Evolutionary conservation across 768 basidiomycete genomes (phyloP), one percentile per base, ranked within the genome.

Genomic region (Mycena amicta): DNA sequence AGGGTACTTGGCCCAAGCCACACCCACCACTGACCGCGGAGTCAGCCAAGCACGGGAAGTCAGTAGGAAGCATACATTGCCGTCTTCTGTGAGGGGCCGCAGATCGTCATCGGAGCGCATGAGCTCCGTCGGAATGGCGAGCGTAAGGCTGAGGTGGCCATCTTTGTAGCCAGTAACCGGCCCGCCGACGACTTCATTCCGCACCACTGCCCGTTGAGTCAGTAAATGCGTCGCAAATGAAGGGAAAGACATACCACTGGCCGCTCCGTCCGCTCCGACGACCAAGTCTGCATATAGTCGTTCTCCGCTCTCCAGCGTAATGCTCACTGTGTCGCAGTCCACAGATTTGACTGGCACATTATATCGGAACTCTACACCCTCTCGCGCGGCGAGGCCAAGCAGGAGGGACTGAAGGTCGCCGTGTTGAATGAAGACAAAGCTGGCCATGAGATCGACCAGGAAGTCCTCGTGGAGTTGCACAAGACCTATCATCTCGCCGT

Each of bases 261-360:
- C 67, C 41, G 72, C 73, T 5, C 87, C 87, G 67, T 88, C 87
- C 3, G 87, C 86, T 29, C 82, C 86, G 20, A 88, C 75, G 52
- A 88, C 71, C 27, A 86, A 69, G 66, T 88, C 84, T 16, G 80
- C 81, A 16, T 62, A 64, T 8, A 85, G 54, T 13, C 65, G 71
- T 51, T 78, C 73, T 18, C 83, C 84, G 31, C 68, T 73, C 23
- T 76, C 75, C 31, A 79, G 65, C 1, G 67, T 72, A 4, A 82
- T 75, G 46, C 70, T 67, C 11, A 76, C 72, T 27, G 68, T 57
- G 20, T 71, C 59, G 20, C 67, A 56, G 23, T 76, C 71, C 31
- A 75, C 72, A 2, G 64, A 52, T 11, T 64, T 57, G 0, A 82
- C 80, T 23, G 68, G 68, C 18, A 72, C 66, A 61, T 79, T 74